These are phyloP conservation scores for Penicillium samsonianum DNA, from an alignment of 495 filamentous ascomycete species.

Conservation along the genomic window DNA sequence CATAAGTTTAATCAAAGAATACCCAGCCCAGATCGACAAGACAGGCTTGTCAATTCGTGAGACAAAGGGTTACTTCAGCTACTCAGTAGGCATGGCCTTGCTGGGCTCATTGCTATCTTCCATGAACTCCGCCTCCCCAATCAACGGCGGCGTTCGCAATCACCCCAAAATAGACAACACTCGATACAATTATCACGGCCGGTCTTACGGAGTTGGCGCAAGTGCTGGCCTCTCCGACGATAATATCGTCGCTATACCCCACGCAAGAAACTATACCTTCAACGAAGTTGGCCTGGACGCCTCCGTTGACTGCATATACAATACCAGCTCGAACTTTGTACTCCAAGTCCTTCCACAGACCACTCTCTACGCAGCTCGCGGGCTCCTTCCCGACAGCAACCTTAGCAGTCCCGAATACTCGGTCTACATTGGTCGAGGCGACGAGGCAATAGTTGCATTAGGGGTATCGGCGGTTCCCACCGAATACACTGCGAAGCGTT, in stretches of 20 bases:
- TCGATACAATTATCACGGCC: slow-evolving; percentile 32
- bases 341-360: not conserved
- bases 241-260: slow-evolving; percentile 14
- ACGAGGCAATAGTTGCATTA: slow-evolving; percentile 30
- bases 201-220: slow-evolving; percentile 38
- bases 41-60: slow-evolving; percentile 22
- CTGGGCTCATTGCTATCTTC: slow-evolving; percentile 27
- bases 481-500: slow-evolving; percentile 11
- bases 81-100: slow-evolving; percentile 24
- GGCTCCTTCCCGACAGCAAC: slow-evolving; percentile 26
- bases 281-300: slow-evolving; percentile 29
- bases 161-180: slow-evolving; percentile 40
- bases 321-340: slow-evolving; percentile 20
- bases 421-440: slow-evolving; percentile 23
- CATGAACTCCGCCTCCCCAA: slow-evolving; percentile 27
- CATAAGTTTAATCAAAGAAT: slow-evolving; percentile 20
- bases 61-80: slow-evolving; percentile 33
- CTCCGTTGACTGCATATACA: slow-evolving; percentile 34
- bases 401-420: slow-evolving; percentile 22
- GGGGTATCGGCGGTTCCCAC: slow-evolving; percentile 18
- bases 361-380: slow-evolving; percentile 18
- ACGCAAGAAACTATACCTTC: slow-evolving; percentile 28
- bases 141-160: slow-evolving; percentile 10
- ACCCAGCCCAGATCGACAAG: slow-evolving; percentile 20
- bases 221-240: slow-evolving; percentile 33